These are phyloP conservation scores for Leersia perrieri DNA, from an alignment of 176 grass and related monocot species.

Conservation along the genomic window DNA sequence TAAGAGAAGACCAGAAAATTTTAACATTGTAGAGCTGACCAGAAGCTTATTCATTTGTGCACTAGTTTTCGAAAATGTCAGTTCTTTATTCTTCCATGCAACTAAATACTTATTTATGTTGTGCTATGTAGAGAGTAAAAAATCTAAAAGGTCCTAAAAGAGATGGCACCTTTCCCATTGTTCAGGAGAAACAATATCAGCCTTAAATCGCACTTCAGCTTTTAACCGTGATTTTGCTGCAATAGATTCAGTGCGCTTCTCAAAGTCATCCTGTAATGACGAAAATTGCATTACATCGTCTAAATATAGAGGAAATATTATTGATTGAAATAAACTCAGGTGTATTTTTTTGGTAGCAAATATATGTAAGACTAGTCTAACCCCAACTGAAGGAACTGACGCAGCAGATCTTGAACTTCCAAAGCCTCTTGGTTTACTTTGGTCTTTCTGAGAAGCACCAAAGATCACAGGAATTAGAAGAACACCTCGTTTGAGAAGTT, in stretches of 20 bases:
- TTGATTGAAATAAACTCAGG: background rate
- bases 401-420: slow-evolving; percentile 41
- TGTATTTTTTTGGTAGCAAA: background rate
- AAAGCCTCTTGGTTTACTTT: slow-evolving; percentile 61
- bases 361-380: slow-evolving; percentile 42
- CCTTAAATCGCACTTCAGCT: slow-evolving; percentile 87
- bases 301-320: background rate
- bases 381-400: slow-evolving; percentile 65
- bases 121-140: slow-evolving; percentile 5
- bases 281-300: slow-evolving; percentile 19
- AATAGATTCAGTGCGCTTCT: slow-evolving; percentile 75
- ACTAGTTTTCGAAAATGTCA: background rate
- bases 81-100: background rate
- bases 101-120: slow-evolving; percentile 5
- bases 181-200: slow-evolving; percentile 83
- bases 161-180: slow-evolving; percentile 94
- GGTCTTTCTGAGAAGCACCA: slow-evolving; percentile 65
- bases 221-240: slow-evolving; percentile 69
- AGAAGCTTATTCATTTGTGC: background rate
- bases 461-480: slow-evolving; percentile 92
- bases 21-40: background rate
- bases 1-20: background rate
- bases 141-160: slow-evolving; percentile 29
- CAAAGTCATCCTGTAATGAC: slow-evolving; percentile 77
- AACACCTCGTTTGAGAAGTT: slow-evolving; percentile 77